Evolutionary conservation across 2,329 filamentous ascomycete species (phyloP).

Genomic region (Colletotrichum endophyticum): DNA sequence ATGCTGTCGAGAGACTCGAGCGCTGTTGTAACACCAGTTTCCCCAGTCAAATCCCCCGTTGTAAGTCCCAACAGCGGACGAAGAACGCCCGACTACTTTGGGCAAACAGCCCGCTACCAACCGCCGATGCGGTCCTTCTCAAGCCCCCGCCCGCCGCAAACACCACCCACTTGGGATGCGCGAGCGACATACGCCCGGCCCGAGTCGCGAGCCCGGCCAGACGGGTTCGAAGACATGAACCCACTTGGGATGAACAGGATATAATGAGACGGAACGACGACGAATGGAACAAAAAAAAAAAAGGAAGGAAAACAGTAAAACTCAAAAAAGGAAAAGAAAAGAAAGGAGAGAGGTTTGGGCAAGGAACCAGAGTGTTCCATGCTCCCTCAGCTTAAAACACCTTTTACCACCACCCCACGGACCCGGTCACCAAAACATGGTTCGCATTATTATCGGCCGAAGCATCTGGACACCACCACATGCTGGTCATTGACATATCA

Average conservation of each 20-base stretch:
- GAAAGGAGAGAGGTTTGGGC: not conserved
- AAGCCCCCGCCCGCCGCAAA: slow-evolving; percentile 55
- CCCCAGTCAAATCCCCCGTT: slow-evolving; percentile 39
- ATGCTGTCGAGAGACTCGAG: slow-evolving; percentile 72
- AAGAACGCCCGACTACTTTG: slow-evolving; percentile 61
- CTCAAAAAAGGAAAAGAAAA: not conserved
- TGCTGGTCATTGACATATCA: not conserved
- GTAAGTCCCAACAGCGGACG: slow-evolving; percentile 39
- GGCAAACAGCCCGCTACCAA: slow-evolving; percentile 58
- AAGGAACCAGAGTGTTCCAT: not conserved
- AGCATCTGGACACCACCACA: not conserved
- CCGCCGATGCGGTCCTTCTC: slow-evolving; percentile 61
- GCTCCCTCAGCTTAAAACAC: not conserved
- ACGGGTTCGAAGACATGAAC: slow-evolving; percentile 49
- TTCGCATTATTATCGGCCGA: not conserved
- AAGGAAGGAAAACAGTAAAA: not conserved
- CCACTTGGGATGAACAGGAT: slow-evolving; percentile 63
- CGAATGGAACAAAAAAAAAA: slow-evolving; percentile 2
- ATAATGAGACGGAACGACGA: slow-evolving; percentile 30
- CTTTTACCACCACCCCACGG: not conserved
- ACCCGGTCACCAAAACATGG: not conserved
- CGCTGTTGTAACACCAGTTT: slow-evolving; percentile 57
- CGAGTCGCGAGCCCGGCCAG: slow-evolving; percentile 26
- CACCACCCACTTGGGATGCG: slow-evolving; percentile 44
- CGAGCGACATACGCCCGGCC: slow-evolving; percentile 41